Evolutionary conservation across 768 basidiomycete species (phyloP).

Genomic region (Suillus placidus): DNA sequence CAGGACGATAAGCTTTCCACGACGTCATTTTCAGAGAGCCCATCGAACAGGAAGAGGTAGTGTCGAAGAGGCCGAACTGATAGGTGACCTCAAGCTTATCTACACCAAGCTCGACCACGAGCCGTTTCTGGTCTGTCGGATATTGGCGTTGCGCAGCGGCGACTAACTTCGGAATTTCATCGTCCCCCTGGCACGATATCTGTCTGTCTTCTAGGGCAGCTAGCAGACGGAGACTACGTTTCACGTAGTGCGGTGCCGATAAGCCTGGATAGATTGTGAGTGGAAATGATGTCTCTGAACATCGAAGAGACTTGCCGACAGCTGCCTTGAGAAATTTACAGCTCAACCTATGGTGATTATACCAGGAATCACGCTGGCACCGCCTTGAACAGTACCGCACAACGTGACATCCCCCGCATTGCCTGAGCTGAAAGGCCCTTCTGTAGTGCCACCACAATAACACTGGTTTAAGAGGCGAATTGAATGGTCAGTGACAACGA

Average conservation of each 20-base stretch:
- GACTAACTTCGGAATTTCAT: background rate
- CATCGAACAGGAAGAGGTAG: conserved; percentile 1
- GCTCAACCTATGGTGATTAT: background rate
- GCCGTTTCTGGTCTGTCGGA: background rate
- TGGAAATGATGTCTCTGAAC: background rate
- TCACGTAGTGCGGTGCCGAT: background rate
- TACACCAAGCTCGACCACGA: background rate
- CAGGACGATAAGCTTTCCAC: background rate
- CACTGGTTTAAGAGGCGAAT: background rate
- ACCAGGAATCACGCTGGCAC: conserved; percentile 4
- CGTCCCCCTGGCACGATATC: background rate
- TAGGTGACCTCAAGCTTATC: too few species aligned
- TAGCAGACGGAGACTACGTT: conserved; percentile 1
- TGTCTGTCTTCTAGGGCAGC: background rate
- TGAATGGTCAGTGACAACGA: background rate
- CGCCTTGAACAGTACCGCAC: conserved; percentile 2
- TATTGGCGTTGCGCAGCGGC: background rate
- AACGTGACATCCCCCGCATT: conserved; percentile 4
- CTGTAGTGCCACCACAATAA: background rate
- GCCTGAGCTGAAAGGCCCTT: background rate
- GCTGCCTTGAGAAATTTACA: conserved; percentile 3
- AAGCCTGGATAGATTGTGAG: background rate
- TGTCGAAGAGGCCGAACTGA: background rate
- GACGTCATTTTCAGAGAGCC: background rate
- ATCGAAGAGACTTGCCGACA: background rate